Base-by-base conservation (phyloP, 805 yeast genomes). In the Wickerhamiella siamensis region DNA sequence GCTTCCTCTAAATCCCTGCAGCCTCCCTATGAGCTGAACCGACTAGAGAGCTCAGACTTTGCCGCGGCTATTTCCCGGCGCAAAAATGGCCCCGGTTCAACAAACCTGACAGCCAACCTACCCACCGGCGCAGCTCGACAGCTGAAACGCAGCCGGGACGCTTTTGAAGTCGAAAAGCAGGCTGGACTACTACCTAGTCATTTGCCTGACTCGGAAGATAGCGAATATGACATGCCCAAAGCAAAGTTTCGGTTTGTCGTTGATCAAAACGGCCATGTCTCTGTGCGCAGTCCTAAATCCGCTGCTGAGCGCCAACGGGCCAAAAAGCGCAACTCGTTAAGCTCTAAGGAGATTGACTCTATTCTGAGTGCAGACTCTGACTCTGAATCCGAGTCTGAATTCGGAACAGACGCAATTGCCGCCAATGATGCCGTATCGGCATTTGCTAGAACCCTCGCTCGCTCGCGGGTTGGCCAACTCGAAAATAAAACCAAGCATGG, bases 381-480 rank as follows among this genome's bases (percentile, higher is more conserved):
- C 14, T 42, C 45, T 33, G 47, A 44, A 20, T 33, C 41, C 29
- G 47, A 44, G 18, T 24, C 14, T 14, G 45, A 39, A 16, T 34
- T 31, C 18, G 37, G 27, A 4, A 27, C 31, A 9, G 29, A 36
- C 17, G 15, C 6, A 3, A 36, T 35, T 14, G 36, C 43, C n/a
- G 35, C 43, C 16, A 33, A 40, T 31, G 52, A 51, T 37, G 55
- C 55, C 12, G 34, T 47, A 12, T 47, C 49, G 9, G 55, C 49
- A 8, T 51, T 51, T 43, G 52, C 53, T n/a, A 46, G 49, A 27
- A 43, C 48, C 5, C 36, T 50, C 5, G 51, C 53, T 32, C 43
- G 53, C 20, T 42, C 50, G 5, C 31, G 45, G 10, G 42, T 45
- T 22, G 44, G 36, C 16, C 12, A 38, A 12, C 24, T 29, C 8